Evolutionary conservation across 2,329 filamentous ascomycete genomes (phyloP).

Genomic region (Bretziella fagacearum): DNA sequence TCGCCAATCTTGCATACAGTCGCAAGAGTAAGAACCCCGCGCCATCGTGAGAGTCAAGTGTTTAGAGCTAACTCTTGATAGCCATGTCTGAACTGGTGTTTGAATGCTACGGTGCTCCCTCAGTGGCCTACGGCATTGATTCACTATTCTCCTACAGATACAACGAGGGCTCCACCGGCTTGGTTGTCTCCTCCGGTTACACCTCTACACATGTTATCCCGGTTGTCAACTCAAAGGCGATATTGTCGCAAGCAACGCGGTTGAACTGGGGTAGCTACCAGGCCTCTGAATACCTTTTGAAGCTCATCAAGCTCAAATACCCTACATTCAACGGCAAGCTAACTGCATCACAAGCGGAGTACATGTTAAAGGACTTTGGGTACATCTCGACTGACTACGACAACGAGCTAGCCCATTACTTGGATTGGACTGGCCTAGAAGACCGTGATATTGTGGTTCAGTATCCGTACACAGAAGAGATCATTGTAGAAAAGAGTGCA

Average conservation of each 20-base stretch:
- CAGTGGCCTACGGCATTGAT: conserved; percentile 85
- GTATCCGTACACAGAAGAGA: conserved; percentile 82
- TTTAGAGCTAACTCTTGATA: conserved; percentile 23
- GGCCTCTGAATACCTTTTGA: conserved; percentile 75
- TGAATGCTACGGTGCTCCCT: conserved; percentile 84
- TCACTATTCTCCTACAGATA: conserved; percentile 90
- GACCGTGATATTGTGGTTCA: conserved; percentile 80
- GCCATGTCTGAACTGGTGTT: conserved; percentile 97
- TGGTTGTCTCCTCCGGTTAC: conserved; percentile 83
- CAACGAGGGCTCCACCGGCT: conserved; percentile 72
- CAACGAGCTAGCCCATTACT: conserved; percentile 52
- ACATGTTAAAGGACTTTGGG: conserved; percentile 75
- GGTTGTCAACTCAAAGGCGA: conserved; percentile 68
- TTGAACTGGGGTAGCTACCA: conserved; percentile 93
- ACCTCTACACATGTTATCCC: conserved; percentile 92
- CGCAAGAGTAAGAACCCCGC: conserved; percentile 51
- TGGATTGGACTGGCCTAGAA: conserved; percentile 86
- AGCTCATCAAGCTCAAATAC: conserved; percentile 81
- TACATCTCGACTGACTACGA: conserved; percentile 79
- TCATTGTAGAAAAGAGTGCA: conserved; percentile 79
- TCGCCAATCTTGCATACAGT: conserved; percentile 80
- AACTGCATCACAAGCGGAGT: conserved; percentile 70
- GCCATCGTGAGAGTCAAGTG: not conserved
- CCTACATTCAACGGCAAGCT: conserved; percentile 75
- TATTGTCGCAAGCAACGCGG: conserved; percentile 70